Conservation (phyloP, 371 early-diverging fungal genomes). For the Paraphysoderma sedebokerense region DNA sequence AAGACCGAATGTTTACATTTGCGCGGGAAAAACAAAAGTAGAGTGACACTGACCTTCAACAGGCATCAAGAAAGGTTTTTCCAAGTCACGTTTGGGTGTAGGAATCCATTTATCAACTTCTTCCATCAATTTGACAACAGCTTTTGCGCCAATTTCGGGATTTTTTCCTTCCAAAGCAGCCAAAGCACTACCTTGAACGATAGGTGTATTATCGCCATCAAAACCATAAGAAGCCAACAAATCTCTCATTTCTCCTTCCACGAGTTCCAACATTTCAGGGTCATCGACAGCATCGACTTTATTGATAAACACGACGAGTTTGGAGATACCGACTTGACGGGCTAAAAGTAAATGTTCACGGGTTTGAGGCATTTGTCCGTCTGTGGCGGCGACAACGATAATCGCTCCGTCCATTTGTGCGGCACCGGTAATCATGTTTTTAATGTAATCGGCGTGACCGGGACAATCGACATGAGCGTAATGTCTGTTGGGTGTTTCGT, state of each 20-base stretch:
- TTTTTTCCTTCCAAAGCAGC: slow-evolving; percentile 85
- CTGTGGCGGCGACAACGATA: slow-evolving; percentile 95
- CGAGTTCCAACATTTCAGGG: slow-evolving; percentile 91
- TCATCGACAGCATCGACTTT: slow-evolving; percentile 97
- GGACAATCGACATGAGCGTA: slow-evolving; percentile 99
- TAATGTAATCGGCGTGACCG: slow-evolving; percentile 99
- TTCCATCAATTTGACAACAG: slow-evolving; percentile 77
- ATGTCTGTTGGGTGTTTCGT: slow-evolving; percentile 76
- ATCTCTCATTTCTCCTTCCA: slow-evolving; percentile 98
- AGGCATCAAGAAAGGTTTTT: slow-evolving; percentile 98
- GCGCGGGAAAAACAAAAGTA: not conserved
- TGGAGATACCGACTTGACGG: slow-evolving; percentile 89
- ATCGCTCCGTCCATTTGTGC: slow-evolving; percentile 98
- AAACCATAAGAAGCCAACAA: slow-evolving; percentile 80
- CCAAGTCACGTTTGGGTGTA: slow-evolving; percentile 82
- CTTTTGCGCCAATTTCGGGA: slow-evolving; percentile 78
- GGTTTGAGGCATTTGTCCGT: slow-evolving; percentile 92
- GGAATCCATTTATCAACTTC: slow-evolving; percentile 89
- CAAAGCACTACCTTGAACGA: slow-evolving; percentile 89
- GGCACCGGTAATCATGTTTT: slow-evolving; percentile 99
- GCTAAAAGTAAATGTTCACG: slow-evolving; percentile 94
- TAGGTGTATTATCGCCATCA: slow-evolving; percentile 84
- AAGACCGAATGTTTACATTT: not conserved
- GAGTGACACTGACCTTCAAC: slow-evolving; percentile 44
- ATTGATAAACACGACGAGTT: slow-evolving; percentile 96